A percentile compares a stretch with the other conserved stretches of the same genome.
Conservation (phyloP, 2,329 filamentous ascomycete species). For the Ascochyta koolunga region DNA sequence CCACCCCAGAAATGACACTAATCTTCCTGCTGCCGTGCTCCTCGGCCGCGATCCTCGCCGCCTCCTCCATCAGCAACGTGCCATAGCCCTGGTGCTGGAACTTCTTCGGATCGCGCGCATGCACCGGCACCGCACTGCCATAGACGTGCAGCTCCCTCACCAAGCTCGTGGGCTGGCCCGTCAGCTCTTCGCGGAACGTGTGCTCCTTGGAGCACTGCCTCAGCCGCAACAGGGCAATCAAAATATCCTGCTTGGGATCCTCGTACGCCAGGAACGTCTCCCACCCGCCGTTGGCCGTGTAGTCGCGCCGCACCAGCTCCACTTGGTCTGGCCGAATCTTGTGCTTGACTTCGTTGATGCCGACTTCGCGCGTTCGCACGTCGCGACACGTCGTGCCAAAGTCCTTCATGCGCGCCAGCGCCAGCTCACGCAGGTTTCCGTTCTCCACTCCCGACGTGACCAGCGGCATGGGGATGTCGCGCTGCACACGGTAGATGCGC, state of each 20-base stretch:
- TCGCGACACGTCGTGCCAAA: conserved; percentile 97
- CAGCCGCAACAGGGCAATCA: conserved; percentile 87
- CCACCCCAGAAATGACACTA: conserved; percentile 96
- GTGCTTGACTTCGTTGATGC: conserved; percentile 98
- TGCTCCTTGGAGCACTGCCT: conserved; percentile 90
- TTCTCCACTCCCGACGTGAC: conserved; percentile 99
- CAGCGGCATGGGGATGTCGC: conserved; percentile 99
- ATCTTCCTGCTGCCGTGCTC: conserved; percentile 95
- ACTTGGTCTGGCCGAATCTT: conserved; percentile 97
- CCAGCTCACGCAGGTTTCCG: conserved; percentile 91
- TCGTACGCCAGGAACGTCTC: conserved; percentile 98
- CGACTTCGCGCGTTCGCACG: conserved; percentile 93
- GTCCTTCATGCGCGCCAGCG: conserved; percentile 97
- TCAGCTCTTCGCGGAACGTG: conserved; percentile 88
- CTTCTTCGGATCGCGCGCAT: conserved; percentile 91
- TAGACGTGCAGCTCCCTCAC: conserved; percentile 97
- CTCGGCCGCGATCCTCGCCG: conserved; percentile 89
- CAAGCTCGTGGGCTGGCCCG: conserved; percentile 84
- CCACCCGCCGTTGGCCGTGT: conserved; percentile 95
- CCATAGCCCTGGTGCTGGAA: conserved; percentile 99
- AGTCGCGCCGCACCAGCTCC: conserved; percentile 92
- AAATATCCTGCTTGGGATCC: conserved; percentile 96
- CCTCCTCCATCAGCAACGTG: conserved; percentile 96
- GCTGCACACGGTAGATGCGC: conserved; percentile 95
- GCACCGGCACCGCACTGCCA: conserved; percentile 94